Evolutionary conservation across 305 asterid genomes (phyloP), one percentile per base, ranked within the genome.

Genomic region (Fraxinus sp.): DNA sequence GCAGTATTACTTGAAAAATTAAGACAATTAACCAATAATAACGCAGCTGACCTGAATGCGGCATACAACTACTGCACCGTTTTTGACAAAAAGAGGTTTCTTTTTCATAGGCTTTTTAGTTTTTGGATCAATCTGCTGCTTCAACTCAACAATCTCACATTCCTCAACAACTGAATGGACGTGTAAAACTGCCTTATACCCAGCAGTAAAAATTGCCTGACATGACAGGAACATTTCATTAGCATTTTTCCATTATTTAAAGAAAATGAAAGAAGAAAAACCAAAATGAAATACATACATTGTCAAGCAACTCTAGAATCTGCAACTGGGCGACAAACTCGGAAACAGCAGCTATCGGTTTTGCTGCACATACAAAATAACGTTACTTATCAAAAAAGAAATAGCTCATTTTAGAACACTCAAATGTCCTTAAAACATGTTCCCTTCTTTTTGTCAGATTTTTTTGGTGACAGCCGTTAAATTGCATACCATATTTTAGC

Each of bases 191-290:
- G 98, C 99, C 92, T 95, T 95, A 90, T 97, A 97, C 22, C 99
- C 99, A 81, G 97, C 97, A 85, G 97, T 93, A 88, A 97, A 96
- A 72, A 94, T 93, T 74, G 97, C 98, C 99, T 96, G 94, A 37
- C 32, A 87, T 30, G 24, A 79, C 49, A 70, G n/a, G 16, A 73
- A 81, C 7, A 11, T 24, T 62, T 79, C 3, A 33, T 41, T 24
- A 44, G 44, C 77, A 79, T 24, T 74, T 16, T 79, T 20, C 39
- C 10, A 49, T 68, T 68, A 66, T 1, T 22, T n/a, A 39, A 13
- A 26, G 68, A 49, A 68, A 57, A 55, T 4, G 33, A 72, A 20
- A 16, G 9, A 55, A 73, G 77, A 76, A 10, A 64, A 82, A 78
- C 68, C 74, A 76, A 72, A 79, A 49, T 44, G 2, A 66, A 49